phyloP scores from a whole-genome alignment of 2,329 filamentous ascomycete species.

The Cadophora malorum region DNA sequence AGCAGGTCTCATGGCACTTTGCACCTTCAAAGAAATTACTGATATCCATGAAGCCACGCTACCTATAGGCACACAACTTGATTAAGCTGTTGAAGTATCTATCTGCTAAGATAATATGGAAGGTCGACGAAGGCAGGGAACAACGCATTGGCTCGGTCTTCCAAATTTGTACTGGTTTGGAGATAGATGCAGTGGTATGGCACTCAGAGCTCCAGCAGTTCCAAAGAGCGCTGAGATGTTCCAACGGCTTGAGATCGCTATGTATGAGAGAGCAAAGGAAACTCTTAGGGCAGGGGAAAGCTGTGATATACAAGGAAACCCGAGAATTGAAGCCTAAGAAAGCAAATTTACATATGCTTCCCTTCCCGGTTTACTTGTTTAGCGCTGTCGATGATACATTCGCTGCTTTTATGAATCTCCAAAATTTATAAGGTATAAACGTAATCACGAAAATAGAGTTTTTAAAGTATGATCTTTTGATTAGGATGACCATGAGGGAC shows the following conservation, averaged over 20 bases:
- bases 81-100: not conserved
- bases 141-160: slow-evolving; percentile 63
- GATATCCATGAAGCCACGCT: slow-evolving; percentile 35
- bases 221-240: slow-evolving; percentile 5
- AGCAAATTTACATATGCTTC: no score
- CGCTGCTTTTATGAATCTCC: no score
- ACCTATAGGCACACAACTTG: not conserved
- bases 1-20: slow-evolving; percentile 39
- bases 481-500: no score
- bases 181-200: slow-evolving; percentile 64
- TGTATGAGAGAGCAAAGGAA: not conserved
- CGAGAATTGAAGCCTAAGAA: not conserved
- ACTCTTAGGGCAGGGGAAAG: not conserved
- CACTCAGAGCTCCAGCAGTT: slow-evolving; percentile 55
- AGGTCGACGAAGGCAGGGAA: slow-evolving; percentile 56
- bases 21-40: slow-evolving; percentile 27
- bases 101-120: slow-evolving; percentile 51
- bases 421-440: no score
- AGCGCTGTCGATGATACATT: no score
- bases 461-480: no score
- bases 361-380: no score
- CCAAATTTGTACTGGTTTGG: slow-evolving; percentile 68
- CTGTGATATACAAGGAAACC: not conserved
- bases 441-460: no score
- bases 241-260: slow-evolving; percentile 1